Conservation (phyloP, 108 stramenopile species). For the Nitzschia inconspicua region DNA sequence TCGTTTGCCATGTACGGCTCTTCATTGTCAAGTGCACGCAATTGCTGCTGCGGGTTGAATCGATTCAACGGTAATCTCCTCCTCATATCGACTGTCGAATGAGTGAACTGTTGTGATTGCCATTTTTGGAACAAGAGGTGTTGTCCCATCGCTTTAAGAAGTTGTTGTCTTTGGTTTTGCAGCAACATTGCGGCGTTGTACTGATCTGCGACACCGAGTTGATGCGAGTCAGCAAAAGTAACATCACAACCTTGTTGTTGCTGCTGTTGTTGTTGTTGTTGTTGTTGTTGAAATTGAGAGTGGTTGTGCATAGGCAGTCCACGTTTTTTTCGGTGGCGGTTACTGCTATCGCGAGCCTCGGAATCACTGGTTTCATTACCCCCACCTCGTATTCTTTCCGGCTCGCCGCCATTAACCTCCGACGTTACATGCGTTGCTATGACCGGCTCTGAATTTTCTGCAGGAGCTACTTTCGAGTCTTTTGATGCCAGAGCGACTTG, state of each 20-base stretch:
- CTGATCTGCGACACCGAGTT: too few relatives aligned
- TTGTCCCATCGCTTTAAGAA: too few relatives aligned
- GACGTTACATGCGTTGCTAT: not conserved
- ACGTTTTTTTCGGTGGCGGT: not conserved
- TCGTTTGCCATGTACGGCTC: not conserved
- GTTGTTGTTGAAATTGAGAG: not conserved
- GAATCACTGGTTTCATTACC: not conserved
- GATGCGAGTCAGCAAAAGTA: too few relatives aligned
- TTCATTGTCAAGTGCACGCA: too few relatives aligned
- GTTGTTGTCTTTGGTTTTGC: not conserved
- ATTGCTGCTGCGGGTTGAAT: not conserved
- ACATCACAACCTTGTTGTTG: too few relatives aligned
- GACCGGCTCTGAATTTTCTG: not conserved
- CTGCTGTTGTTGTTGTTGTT: not conserved
- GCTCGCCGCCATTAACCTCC: not conserved
- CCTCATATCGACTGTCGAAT: too few relatives aligned
- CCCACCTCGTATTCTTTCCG: slow-evolving; percentile 2
- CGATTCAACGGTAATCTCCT: too few relatives aligned
- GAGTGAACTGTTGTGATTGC: too few relatives aligned
- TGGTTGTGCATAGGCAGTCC: slow-evolving; percentile 7
- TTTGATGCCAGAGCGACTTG: too few relatives aligned
- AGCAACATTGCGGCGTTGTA: not conserved
- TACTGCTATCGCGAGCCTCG: not conserved
- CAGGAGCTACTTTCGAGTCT: not conserved
- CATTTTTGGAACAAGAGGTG: too few relatives aligned